phyloP scores from a whole-genome alignment of 345 rosid genomes.

The Salix brachista region DNA sequence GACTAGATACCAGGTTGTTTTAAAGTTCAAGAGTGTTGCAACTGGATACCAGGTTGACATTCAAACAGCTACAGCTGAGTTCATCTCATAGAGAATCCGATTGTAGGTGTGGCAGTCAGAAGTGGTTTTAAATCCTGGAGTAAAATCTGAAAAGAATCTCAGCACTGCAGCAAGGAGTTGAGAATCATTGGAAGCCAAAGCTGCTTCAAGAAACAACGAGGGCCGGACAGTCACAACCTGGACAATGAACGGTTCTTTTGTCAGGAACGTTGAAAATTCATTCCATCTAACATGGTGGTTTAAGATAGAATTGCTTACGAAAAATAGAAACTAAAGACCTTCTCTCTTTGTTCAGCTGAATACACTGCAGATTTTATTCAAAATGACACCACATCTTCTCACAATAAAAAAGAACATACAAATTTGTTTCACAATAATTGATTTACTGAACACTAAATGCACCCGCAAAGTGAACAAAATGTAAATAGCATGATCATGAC shows the following conservation, averaged over 20 bases:
- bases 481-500: background rate
- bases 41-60: background rate
- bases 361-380: background rate
- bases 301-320: background rate
- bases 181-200: constrained; percentile 63
- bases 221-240: constrained; percentile 76
- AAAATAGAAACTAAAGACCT: background rate
- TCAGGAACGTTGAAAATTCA: background rate
- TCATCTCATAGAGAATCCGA: constrained; percentile 68
- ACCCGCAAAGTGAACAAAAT: background rate
- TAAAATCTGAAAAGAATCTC: constrained; percentile 78
- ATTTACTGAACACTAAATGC: background rate
- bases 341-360: background rate
- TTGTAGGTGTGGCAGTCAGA: constrained; percentile 52
- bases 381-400: background rate
- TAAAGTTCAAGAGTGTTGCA: background rate
- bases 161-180: constrained; percentile 85
- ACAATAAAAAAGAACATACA: background rate
- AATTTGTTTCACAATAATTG: background rate
- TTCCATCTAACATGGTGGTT: background rate
- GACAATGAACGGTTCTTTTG: constrained; percentile 2
- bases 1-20: background rate
- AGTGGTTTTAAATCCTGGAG: constrained; percentile 66
- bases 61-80: constrained; percentile 19
- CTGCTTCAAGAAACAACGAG: constrained; percentile 75